Percentiles rank a stretch among this genome's conserved stretches.
Evolutionary conservation across 345 rosid species (phyloP).

Genomic region (Corchorus capsularis): DNA sequence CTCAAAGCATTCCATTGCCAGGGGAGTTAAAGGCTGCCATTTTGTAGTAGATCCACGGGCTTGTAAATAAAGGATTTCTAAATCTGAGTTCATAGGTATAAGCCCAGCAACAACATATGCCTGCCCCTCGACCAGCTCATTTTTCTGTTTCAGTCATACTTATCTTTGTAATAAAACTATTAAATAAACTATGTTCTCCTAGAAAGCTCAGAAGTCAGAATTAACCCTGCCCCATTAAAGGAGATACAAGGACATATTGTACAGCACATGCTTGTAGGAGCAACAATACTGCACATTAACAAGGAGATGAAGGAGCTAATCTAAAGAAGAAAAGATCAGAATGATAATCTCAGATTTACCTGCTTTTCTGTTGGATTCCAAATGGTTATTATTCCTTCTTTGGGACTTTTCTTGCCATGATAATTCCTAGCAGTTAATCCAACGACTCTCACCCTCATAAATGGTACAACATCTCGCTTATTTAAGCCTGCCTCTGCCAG

Average conservation of each 20-base stretch:
- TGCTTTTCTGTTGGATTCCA: slow-evolving; percentile 94
- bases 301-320: slow-evolving; percentile 5
- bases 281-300: background rate
- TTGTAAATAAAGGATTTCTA: slow-evolving; percentile 75
- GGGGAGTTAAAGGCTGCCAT: slow-evolving; percentile 64
- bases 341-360: slow-evolving; percentile 41
- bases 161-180: slow-evolving; percentile 9
- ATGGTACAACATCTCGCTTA: slow-evolving; percentile 81
- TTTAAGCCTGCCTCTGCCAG: slow-evolving; percentile 66
- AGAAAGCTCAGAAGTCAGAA: slow-evolving; percentile 4
- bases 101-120: slow-evolving; percentile 71
- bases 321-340: background rate
- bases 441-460: slow-evolving; percentile 85
- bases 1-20: slow-evolving; percentile 49
- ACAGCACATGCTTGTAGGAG: background rate
- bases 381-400: slow-evolving; percentile 81
- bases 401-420: slow-evolving; percentile 38
- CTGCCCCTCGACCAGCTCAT: slow-evolving; percentile 80
- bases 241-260: background rate
- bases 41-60: slow-evolving; percentile 69
- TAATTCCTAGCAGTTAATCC: slow-evolving; percentile 53
- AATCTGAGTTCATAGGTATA: slow-evolving; percentile 58
- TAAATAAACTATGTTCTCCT: background rate
- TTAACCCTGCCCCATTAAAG: slow-evolving; percentile 7
- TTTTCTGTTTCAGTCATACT: slow-evolving; percentile 47